Conservation (phyloP, 2,329 filamentous ascomycete genomes). For the Fusarium sp. region DNA sequence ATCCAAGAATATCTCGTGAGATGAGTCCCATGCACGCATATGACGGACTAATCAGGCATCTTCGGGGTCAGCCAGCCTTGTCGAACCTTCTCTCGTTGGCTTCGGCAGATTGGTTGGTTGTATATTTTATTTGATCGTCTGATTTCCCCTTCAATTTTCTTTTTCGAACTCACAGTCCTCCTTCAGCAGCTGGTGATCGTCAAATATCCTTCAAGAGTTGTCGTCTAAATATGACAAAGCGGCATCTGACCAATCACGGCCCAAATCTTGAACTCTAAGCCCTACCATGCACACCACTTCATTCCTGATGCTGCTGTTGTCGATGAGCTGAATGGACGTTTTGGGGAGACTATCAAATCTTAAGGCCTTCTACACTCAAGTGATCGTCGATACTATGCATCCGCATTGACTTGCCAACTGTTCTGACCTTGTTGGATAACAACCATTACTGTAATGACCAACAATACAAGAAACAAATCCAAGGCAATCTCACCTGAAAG, state of each 20-base stretch:
- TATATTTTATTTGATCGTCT: constrained; percentile 19
- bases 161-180: constrained; percentile 15
- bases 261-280: constrained; percentile 6
- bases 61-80: constrained; percentile 31
- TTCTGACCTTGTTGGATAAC: neutral
- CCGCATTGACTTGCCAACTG: constrained; percentile 22
- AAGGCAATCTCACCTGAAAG: constrained; percentile 12
- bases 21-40: constrained; percentile 16
- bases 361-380: constrained; percentile 5
- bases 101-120: constrained; percentile 20
- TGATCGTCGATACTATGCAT: neutral
- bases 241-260: constrained; percentile 18
- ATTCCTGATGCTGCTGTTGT: constrained; percentile 23
- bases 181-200: constrained; percentile 22
- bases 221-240: constrained; percentile 1
- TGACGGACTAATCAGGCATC: constrained; percentile 25
- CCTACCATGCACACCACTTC: constrained; percentile 26
- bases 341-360: neutral
- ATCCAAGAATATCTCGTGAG: constrained; percentile 2
- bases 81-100: constrained; percentile 21
- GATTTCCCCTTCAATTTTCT: constrained; percentile 16
- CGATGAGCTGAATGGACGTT: constrained; percentile 20
- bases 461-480: neutral
- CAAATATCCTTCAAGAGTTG: constrained; percentile 16
- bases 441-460: neutral